These are phyloP conservation scores for Botrytis fabae DNA, from an alignment of 2,329 filamentous ascomycete genomes.

Conservation along the genomic window DNA sequence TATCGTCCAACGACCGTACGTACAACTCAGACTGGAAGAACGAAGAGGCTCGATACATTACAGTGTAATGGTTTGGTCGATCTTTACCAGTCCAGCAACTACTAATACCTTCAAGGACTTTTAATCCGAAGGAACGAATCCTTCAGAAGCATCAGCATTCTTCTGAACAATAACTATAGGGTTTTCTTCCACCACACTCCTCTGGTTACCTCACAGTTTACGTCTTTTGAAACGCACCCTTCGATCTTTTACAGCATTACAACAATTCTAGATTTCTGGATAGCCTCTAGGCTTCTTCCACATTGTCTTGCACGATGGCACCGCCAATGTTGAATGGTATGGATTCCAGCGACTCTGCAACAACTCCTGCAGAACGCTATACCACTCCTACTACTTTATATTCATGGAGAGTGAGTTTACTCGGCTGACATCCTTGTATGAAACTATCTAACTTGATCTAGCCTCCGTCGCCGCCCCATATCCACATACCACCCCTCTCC, in stretches of 20 bases:
- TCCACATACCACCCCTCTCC: slow-evolving; percentile 37
- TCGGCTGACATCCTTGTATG: neutral
- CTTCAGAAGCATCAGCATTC: neutral
- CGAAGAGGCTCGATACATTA: neutral
- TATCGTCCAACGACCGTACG: neutral
- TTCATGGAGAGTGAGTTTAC: slow-evolving; percentile 18
- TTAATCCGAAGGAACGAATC: neutral
- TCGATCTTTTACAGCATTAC: neutral
- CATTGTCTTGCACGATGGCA: neutral
- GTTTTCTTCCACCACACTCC: neutral
- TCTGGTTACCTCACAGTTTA: neutral
- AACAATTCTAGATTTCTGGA: neutral
- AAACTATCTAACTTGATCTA: slow-evolving; percentile 18
- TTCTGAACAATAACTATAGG: neutral
- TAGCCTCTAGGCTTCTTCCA: neutral
- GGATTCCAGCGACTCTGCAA: neutral
- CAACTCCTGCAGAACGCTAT: neutral
- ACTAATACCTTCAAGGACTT: neutral
- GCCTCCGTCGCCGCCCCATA: slow-evolving; percentile 40
- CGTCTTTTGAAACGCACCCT: neutral
- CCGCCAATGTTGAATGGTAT: neutral
- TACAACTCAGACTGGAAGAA: neutral
- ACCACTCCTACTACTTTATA: slow-evolving; percentile 13
- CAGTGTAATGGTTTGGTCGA: neutral
- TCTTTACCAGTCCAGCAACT: neutral